Evolutionary conservation across 495 filamentous ascomycete species (phyloP).

Genomic region (Penicillium goetzii): DNA sequence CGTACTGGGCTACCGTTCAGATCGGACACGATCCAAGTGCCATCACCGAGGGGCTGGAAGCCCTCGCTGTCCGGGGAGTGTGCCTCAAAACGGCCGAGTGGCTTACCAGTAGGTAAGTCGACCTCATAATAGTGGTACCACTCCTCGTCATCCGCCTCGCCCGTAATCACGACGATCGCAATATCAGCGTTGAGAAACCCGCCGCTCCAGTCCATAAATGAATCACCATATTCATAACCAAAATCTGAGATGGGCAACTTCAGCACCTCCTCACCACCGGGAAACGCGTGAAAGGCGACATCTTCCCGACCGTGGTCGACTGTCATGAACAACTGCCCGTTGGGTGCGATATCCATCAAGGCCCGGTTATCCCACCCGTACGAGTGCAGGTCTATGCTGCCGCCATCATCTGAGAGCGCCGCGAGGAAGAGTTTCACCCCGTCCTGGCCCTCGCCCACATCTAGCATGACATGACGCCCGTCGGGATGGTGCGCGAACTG

Average conservation of each 20-base stretch:
- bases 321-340: not conserved
- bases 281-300: not conserved
- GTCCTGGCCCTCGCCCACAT: constrained; percentile 7
- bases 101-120: not conserved
- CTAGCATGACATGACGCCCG: not conserved
- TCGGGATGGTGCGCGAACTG: not conserved
- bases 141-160: not conserved
- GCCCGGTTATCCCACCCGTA: not conserved
- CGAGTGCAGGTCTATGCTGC: not conserved
- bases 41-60: not conserved
- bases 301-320: not conserved
- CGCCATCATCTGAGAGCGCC: not conserved
- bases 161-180: not conserved
- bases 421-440: not conserved
- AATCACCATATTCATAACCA: not conserved
- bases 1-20: not conserved
- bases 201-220: not conserved
- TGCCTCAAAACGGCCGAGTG: not conserved
- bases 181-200: not conserved
- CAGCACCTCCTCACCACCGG: not conserved
- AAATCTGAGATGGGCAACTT: not conserved
- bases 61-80: not conserved
- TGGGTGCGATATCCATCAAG: not conserved
- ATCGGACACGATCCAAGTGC: not conserved
- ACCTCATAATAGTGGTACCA: constrained; percentile 4